A percentile compares a stretch with the other conserved stretches of the same genome.
These are phyloP conservation scores for Penicillium argentinense DNA, from an alignment of 495 filamentous ascomycete species.

Conservation along the genomic window DNA sequence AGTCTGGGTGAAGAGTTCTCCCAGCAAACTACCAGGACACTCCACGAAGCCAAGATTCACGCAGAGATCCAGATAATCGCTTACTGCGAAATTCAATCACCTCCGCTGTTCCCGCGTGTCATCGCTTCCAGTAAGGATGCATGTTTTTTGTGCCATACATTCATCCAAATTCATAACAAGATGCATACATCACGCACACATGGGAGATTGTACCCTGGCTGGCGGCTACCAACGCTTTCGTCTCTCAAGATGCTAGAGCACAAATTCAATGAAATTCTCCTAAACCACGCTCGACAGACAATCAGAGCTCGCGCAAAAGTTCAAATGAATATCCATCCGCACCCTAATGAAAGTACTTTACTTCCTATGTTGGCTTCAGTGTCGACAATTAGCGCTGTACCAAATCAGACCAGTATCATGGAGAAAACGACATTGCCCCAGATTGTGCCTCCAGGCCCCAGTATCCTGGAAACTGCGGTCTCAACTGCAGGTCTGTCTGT, in stretches of 20 bases:
- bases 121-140: constrained; percentile 21
- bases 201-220: constrained; percentile 9
- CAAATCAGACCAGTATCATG: too few relatives aligned
- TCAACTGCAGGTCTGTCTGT: too few relatives aligned
- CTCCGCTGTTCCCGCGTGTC: constrained; percentile 6
- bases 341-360: neutral
- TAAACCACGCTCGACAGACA: neutral
- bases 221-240: constrained; percentile 8
- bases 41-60: constrained; percentile 12
- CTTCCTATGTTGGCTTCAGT: too few relatives aligned
- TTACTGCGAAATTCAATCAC: constrained; percentile 13
- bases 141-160: constrained; percentile 16
- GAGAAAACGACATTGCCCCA: too few relatives aligned
- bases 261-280: constrained; percentile 11
- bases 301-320: neutral
- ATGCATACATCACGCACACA: constrained; percentile 10
- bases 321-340: too few relatives aligned
- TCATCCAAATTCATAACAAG: constrained; percentile 7
- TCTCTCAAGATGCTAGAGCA: constrained; percentile 6
- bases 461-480: too few relatives aligned
- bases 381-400: too few relatives aligned
- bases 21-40: constrained; percentile 1
- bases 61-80: constrained; percentile 18
- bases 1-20: neutral
- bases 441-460: too few relatives aligned